phyloP scores from a whole-genome alignment of 2,329 filamentous ascomycete genomes.

The Alternaria angustiovoidea region DNA sequence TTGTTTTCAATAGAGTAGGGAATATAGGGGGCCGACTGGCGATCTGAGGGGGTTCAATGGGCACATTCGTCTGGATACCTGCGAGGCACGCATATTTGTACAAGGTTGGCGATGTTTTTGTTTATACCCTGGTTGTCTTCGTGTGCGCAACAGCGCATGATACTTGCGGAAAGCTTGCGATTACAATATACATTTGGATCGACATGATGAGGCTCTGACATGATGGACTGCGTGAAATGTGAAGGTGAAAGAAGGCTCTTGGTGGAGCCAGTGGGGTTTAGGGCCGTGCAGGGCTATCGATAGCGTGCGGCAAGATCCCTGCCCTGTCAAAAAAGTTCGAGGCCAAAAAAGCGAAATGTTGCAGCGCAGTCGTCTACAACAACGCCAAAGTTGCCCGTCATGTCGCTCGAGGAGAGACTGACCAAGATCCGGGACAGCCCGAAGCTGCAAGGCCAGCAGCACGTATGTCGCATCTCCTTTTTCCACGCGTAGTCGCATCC shows the following conservation, averaged over 20 bases:
- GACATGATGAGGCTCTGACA: not conserved
- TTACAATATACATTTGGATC: constrained; percentile 3
- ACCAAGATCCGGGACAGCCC: constrained; percentile 93
- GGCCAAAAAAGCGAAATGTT: constrained; percentile 19
- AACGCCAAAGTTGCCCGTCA: constrained; percentile 38
- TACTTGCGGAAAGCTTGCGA: constrained; percentile 5
- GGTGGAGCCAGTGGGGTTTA: constrained; percentile 10
- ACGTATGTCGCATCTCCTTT: constrained; percentile 63
- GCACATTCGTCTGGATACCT: constrained; percentile 10
- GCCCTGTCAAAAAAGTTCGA: constrained; percentile 23
- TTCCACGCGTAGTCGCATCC: constrained; percentile 4
- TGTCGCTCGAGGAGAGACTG: constrained; percentile 85
- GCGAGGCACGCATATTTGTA: constrained; percentile 11
- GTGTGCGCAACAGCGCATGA: constrained; percentile 8
- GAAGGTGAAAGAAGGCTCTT: not conserved
- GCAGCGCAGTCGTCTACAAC: constrained; percentile 16
- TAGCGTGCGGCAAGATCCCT: constrained; percentile 22
- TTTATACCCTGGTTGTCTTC: constrained; percentile 22
- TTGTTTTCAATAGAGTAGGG: constrained; percentile 14
- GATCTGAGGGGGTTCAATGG: constrained; percentile 4
- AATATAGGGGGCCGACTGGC: constrained; percentile 3
- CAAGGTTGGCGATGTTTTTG: constrained; percentile 13
- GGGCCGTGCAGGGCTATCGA: constrained; percentile 25
- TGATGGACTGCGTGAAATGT: not conserved
- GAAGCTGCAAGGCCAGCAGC: constrained; percentile 93